A percentile compares a stretch with the other conserved stretches of the same genome.
These are phyloP conservation scores for Ramalina peruviana DNA, from an alignment of 495 filamentous ascomycete genomes.

Conservation along the genomic window DNA sequence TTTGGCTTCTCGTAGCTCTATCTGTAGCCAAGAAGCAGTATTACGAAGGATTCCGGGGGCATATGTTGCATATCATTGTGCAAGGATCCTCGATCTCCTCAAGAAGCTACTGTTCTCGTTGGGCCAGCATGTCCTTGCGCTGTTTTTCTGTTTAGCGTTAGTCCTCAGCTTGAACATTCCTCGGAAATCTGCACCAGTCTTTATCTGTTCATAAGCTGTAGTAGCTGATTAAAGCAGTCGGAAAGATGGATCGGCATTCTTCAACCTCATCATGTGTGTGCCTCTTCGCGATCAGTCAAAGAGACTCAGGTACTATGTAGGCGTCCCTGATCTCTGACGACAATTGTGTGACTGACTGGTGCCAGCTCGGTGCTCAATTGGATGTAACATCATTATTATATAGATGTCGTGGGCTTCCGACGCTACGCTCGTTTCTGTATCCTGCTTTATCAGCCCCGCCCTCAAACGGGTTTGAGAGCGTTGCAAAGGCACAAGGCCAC, in stretches of 20 bases:
- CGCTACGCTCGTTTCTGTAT: constrained; percentile 18
- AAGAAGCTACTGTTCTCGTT: too few species aligned
- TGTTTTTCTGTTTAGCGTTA: too few species aligned
- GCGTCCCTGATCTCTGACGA: neutral
- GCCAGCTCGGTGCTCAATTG: constrained; percentile 42
- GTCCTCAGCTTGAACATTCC: too few species aligned
- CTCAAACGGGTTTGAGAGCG: constrained; percentile 14
- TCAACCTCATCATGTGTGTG: constrained; percentile 50
- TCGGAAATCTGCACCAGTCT: too few species aligned
- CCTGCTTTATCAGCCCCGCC: constrained; percentile 20
- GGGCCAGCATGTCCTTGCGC: too few species aligned
- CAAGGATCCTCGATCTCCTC: too few species aligned
- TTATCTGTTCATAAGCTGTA: too few species aligned
- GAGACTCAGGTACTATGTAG: constrained; percentile 39
- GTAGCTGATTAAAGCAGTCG: constrained; percentile 22
- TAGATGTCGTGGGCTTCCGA: constrained; percentile 40
- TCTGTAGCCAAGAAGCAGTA: too few species aligned
- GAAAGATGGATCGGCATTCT: constrained; percentile 48
- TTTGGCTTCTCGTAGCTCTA: too few species aligned
- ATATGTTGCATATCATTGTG: too few species aligned
- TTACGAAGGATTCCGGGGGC: too few species aligned
- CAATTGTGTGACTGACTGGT: neutral
- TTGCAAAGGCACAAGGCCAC: neutral
- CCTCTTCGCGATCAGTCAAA: constrained; percentile 48
- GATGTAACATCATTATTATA: constrained; percentile 42